Base-by-base conservation (phyloP, 148 eudicot genomes). In the Persicaria tinctoria region DNA sequence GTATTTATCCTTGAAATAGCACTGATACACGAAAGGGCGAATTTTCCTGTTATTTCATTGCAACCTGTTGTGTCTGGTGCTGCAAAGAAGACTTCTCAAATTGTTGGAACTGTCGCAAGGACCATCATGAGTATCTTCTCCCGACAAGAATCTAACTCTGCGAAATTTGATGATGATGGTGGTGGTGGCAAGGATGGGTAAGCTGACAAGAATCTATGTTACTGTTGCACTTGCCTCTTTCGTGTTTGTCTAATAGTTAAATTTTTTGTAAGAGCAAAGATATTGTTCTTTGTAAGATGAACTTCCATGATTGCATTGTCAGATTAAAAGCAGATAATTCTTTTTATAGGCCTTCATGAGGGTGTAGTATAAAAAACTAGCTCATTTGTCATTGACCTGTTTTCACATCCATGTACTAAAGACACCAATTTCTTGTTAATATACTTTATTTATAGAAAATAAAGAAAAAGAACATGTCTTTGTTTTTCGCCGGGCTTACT, bases 11-110 rank as follows among this genome's bases (percentile, higher is more conserved):
- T 59, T 75, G 68, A 62, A 73, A 84, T 78, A 93, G 98, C 89
- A 73, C 88, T 93, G 91, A 89, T 93, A 53, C 74, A 93, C 84
- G 97, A 91, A 82, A 91, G 95, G 79, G 97, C 97, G 50, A 87
- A 78, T 83, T 87, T 93, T 75, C 98, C 98, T 44, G 59, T 56
- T 66, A 80, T 93, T 73, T 87, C 93, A n/a, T 41, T 91, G 76
- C 85, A 89, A 79, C 97, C 95, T 12, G 85, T 84, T 72, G 91
- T 93, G 59, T 86, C 85, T 10, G 90, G 95, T 56, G 98, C 97
- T 73, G 98, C 98, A 7, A 87, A 79, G 83, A 89, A 89, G 85
- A 91, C 98, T 70, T 86, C 97, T 50, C 86, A 77, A 70, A 93
- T 85, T 62, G 91, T 91, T 72, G 89, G 90, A 70, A 83, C 82